These are phyloP conservation scores for Talaromyces sp. DNA, from an alignment of 2,329 filamentous ascomycete species.

Conservation along the genomic window DNA sequence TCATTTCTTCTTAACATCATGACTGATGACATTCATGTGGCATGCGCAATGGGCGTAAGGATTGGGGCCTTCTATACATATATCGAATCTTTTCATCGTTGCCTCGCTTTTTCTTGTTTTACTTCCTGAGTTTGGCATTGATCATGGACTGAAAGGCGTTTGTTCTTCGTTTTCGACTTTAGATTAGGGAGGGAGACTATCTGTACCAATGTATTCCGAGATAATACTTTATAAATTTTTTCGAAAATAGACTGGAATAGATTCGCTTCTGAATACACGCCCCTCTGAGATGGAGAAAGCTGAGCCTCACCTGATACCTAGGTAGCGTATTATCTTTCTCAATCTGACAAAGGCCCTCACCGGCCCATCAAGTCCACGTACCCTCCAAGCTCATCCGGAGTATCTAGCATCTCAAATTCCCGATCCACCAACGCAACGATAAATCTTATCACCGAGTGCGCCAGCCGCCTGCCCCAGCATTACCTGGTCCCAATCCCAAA, in stretches of 20 bases:
- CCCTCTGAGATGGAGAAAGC: no score
- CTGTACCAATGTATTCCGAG: constrained; percentile 1
- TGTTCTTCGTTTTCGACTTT: not conserved
- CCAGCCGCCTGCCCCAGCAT: no score
- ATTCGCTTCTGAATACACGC: not conserved
- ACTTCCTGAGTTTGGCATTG: constrained; percentile 9
- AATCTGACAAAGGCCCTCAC: no score
- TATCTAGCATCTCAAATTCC: no score
- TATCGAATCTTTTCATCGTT: not conserved
- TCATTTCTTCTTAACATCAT: constrained; percentile 8
- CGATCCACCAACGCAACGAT: no score
- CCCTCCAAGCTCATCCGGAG: no score
- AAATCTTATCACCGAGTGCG: no score
- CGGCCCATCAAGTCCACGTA: no score
- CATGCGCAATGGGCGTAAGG: constrained; percentile 11
- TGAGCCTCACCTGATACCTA: no score
- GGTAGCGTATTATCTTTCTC: no score
- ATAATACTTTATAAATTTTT: not conserved
- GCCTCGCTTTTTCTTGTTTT: not conserved
- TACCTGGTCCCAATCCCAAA: no score
- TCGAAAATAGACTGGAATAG: not conserved
- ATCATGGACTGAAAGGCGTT: constrained; percentile 13
- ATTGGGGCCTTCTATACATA: constrained; percentile 6
- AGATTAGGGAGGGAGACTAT: not conserved
- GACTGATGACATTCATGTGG: constrained; percentile 17